Conservation (phyloP, 257 asterid genomes). For the Striga asiatica region DNA sequence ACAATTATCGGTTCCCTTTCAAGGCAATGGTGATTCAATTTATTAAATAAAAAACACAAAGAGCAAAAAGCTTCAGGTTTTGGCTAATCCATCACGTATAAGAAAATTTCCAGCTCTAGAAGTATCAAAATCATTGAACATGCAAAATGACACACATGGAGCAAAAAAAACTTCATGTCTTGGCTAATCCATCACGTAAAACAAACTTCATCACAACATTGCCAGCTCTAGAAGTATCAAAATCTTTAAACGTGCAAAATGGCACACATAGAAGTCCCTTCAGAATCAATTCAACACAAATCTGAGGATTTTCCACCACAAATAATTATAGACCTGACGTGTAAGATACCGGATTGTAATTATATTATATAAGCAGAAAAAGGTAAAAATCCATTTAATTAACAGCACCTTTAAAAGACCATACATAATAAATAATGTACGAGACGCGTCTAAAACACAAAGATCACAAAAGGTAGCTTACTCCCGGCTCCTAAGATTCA, state of each 20-base stretch:
- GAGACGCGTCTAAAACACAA: neutral
- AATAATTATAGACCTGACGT: no score
- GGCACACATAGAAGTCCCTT: neutral
- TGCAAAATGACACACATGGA: neutral
- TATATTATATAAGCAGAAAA: neutral
- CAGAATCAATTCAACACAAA: neutral
- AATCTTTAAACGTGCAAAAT: no score
- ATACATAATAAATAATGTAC: neutral
- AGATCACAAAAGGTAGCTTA: no score
- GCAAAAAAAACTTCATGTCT: no score
- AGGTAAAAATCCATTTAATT: neutral
- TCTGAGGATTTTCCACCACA: no score
- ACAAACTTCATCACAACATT: no score
- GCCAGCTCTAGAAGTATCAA: no score
- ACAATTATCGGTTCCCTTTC: neutral
- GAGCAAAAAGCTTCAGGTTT: neutral
- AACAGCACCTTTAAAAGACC: neutral
- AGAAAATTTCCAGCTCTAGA: neutral
- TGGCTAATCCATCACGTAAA: no score
- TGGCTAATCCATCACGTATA: neutral
- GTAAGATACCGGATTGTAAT: no score
- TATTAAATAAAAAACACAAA: neutral
- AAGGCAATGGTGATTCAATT: neutral
- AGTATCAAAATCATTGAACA: neutral
- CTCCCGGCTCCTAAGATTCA: no score